These are phyloP conservation scores for Malassezia sp. DNA, from an alignment of 1,284 basidiomycete genomes.

Conservation along the genomic window DNA sequence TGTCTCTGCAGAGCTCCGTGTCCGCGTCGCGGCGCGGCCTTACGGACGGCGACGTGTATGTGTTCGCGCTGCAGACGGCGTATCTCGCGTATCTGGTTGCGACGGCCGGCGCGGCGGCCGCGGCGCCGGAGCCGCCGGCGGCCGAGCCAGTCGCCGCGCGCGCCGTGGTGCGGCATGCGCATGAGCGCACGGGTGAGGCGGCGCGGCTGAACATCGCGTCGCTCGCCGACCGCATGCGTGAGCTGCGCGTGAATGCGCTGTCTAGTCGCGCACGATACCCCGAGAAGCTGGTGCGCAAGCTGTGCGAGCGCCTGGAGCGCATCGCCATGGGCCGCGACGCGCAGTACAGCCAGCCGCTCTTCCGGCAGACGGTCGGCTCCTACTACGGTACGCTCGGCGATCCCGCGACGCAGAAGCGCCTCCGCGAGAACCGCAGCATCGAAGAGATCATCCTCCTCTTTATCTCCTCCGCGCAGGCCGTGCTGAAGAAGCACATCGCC, in stretches of 20 bases:
- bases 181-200: slow-evolving; percentile 1
- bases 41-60: slow-evolving; percentile 43
- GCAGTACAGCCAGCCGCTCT: slow-evolving; percentile 27
- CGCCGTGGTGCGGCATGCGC: background rate
- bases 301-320: slow-evolving; percentile 37
- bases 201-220: slow-evolving; percentile 15
- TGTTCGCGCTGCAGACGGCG: slow-evolving; percentile 38
- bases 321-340: slow-evolving; percentile 43
- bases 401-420: slow-evolving; percentile 45
- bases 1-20: slow-evolving; percentile 16
- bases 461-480: slow-evolving; percentile 59
- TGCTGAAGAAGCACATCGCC: slow-evolving; percentile 57
- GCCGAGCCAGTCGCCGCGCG: slow-evolving; percentile 14
- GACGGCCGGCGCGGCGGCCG: slow-evolving; percentile 1
- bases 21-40: slow-evolving; percentile 19
- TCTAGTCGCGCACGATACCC: slow-evolving; percentile 31
- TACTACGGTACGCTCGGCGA: slow-evolving; percentile 43
- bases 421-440: slow-evolving; percentile 91
- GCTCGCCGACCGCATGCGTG: slow-evolving; percentile 30
- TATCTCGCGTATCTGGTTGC: slow-evolving; percentile 23
- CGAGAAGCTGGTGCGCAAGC: slow-evolving; percentile 40
- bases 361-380: slow-evolving; percentile 37
- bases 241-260: slow-evolving; percentile 19
- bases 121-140: slow-evolving; percentile 12
- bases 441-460: slow-evolving; percentile 94